Evolutionary conservation across 441 rosid genomes (phyloP), one percentile per base, ranked within the genome.

Genomic region (Euphorbia corollata): DNA sequence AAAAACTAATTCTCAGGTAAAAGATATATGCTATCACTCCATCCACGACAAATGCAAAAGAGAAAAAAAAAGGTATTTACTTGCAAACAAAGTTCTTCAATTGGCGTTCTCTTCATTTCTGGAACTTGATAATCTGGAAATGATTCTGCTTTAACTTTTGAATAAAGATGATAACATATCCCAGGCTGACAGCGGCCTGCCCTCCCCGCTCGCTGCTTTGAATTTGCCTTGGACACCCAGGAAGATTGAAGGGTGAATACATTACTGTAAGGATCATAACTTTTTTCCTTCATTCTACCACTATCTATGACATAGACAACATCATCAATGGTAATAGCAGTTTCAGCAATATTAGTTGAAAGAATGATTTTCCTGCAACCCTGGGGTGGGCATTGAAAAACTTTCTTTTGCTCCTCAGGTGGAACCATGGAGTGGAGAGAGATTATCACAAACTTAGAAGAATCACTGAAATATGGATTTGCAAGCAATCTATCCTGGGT

Each of bases 131-230:
- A 95, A 53, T 91, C 96, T 3, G 86, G 97, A 76, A 95, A 67
- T 65, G 97, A 85, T 68, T 86, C 82, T 64, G 92, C 99, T 73
- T 90, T 80, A 60, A 83, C 82, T 71, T 83, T 87, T 10, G 99
- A 87, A 80, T 77, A 95, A 71, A 95, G 86, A 86, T 90, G 99
- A 75, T 91, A 95, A 71, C 99, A 95, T 36, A 84, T 82, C 59
- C 99, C 99, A 60, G 99, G 92, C 75, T 81, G 96, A 79, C 98
- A 95, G n/a, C 97, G 96, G 22, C 99, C 99, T 58, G 98, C 97
- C 75, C 99, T 91, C 38, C 98, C 99, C 72, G 87, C 97, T 30
- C 99, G 84, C 75, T 94, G 99, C 82, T 81, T 94, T 36, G 97
- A 93, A 80, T 87, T 94, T 76, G 98, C 99, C 78, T 91, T 91